Base-by-base conservation (phyloP, 805 yeast genomes). In the Lipomyces spencermartinsiae region DNA sequence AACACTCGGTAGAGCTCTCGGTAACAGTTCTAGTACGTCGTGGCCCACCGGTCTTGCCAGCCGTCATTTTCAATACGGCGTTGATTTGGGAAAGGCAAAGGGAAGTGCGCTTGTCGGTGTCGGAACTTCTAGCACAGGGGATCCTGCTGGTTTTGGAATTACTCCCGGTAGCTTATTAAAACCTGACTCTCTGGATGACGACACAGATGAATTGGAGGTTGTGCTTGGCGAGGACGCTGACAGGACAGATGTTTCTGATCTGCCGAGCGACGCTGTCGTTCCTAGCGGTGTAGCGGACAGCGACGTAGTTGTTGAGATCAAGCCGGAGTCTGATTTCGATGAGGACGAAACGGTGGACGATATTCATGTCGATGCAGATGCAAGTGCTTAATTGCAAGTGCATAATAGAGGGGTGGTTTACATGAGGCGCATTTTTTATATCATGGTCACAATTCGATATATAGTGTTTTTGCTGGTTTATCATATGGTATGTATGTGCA, bases 301-400 rank as follows among this genome's bases (percentile, higher is more conserved):
- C 12, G 66, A 63, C 3, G 66, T 58, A 16, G 59, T 63, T 8
- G 63, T 59, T 54, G 66, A 63, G 46, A 59, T 63, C 54, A 63
- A 63, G n/a, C 54, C 62, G 31, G 66, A 25, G 9, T 25, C 14
- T 7, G 58, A 35, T 59, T 53, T n/a, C 29, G 59, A 59, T 12
- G 62, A 63, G 14, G 62, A 63, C 25, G 66, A 58, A 25, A 59
- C 43, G 31, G 66, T 59, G 10, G 54, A 58, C 37, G 63, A 59
- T 37, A 63, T 63, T 57, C 60, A 57, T 57, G 49, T 57, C 31
- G 31, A 57, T 14, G n/a, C 34, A 31, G 56, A 53, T 53, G n/a
- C 35, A 1, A 8, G 19, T 43, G 49, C 49, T 16, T 43, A 43
- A n/a, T n/a, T 53, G n/a, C 35, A 1, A 8, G 19, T 43, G 49